Evolutionary conservation across 352 stramenopile species (phyloP).

Genomic region (Pythium diclinum): DNA sequence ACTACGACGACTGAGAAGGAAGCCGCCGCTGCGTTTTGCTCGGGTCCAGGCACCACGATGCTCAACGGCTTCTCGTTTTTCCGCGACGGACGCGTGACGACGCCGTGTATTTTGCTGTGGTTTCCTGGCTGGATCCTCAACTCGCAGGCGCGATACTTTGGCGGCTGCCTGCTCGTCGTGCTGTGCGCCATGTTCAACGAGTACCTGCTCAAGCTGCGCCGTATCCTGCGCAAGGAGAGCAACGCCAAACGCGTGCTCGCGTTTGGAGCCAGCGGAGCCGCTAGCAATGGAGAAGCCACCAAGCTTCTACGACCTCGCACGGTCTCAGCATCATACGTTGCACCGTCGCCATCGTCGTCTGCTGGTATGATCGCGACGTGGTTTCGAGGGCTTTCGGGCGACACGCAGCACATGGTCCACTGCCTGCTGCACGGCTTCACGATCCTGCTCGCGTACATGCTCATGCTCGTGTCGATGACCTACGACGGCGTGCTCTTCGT

Average conservation of each 20-base stretch:
- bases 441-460: conserved; percentile 70
- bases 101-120: conserved; percentile 66
- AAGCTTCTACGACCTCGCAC: conserved; percentile 46
- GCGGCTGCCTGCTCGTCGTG: conserved; percentile 50
- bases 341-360: conserved; percentile 2
- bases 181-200: conserved; percentile 69
- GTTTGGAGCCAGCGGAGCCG: background rate
- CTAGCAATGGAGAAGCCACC: conserved; percentile 28
- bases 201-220: conserved; percentile 65
- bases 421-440: conserved; percentile 54
- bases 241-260: conserved; percentile 36
- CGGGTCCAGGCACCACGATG: conserved; percentile 66
- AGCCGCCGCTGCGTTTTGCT: conserved; percentile 36
- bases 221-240: conserved; percentile 63
- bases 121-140: conserved; percentile 71
- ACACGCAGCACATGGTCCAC: conserved; percentile 51
- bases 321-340: conserved; percentile 21
- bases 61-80: conserved; percentile 66
- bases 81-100: conserved; percentile 23
- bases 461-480: conserved; percentile 82
- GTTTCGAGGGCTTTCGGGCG: conserved; percentile 51
- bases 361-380: conserved; percentile 35
- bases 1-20: background rate
- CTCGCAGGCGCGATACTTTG: conserved; percentile 47
- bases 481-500: conserved; percentile 66